Percentiles rank a stretch among this genome's conserved stretches.
Evolutionary conservation across 345 rosid species (phyloP).

Genomic region (Turnera subulata): DNA sequence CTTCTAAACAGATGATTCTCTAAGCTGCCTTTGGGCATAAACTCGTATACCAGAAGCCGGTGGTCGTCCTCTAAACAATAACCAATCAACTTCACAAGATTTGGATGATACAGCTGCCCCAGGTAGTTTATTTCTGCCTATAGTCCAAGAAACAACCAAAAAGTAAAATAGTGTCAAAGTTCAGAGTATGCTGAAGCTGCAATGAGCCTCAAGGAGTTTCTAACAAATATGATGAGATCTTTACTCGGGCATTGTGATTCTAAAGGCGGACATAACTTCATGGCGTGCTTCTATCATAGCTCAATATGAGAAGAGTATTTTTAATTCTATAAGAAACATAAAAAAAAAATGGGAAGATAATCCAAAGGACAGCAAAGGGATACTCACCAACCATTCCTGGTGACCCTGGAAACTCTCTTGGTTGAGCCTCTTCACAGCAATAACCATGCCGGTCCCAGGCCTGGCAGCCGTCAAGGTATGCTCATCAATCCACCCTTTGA

Average conservation of each 20-base stretch:
- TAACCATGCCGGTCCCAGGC: slow-evolving; percentile 22
- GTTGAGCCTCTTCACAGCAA: slow-evolving; percentile 32
- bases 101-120: slow-evolving; percentile 30
- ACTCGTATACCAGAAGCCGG: slow-evolving; percentile 30
- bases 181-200: too few species aligned
- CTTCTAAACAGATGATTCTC: slow-evolving; percentile 36
- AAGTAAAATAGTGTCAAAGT: background rate
- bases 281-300: background rate
- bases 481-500: slow-evolving; percentile 30
- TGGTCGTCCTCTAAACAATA: slow-evolving; percentile 35
- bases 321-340: background rate
- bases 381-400: slow-evolving; percentile 31
- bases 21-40: slow-evolving; percentile 31
- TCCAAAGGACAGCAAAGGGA: background rate
- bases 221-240: background rate
- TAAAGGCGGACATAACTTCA: slow-evolving; percentile 1
- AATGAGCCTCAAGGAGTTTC: too few species aligned
- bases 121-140: slow-evolving; percentile 36
- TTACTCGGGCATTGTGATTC: background rate
- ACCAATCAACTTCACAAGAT: slow-evolving; percentile 31
- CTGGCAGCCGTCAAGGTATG: slow-evolving; percentile 11
- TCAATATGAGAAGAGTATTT: too few species aligned
- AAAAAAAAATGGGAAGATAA: background rate
- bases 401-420: slow-evolving; percentile 27
- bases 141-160: slow-evolving; percentile 3